Percentiles rank a stretch among this genome's conserved stretches.
These are phyloP conservation scores for Austroboletus festivus DNA, from an alignment of 768 basidiomycete genomes.

Conservation along the genomic window DNA sequence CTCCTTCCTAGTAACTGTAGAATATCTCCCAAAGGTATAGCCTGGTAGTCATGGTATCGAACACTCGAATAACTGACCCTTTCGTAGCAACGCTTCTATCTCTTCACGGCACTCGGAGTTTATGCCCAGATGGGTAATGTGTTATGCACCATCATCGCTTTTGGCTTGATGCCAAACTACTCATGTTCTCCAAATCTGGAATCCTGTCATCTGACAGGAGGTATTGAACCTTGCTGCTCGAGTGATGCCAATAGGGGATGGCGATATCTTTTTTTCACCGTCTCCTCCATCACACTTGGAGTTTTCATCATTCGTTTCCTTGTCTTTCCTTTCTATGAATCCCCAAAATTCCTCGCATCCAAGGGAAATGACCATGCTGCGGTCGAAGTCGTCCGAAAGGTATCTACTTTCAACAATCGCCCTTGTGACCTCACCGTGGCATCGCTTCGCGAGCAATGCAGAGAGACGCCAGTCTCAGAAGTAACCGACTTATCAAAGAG, in stretches of 20 bases:
- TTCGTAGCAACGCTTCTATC: background rate
- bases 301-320: slow-evolving; percentile 16
- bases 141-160: slow-evolving; percentile 1
- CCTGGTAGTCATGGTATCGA: background rate
- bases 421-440: slow-evolving; percentile 15
- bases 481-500: background rate
- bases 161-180: slow-evolving; percentile 11
- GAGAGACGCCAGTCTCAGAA: background rate
- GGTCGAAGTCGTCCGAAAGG: slow-evolving; percentile 14
- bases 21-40: slow-evolving; percentile 15
- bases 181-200: slow-evolving; percentile 10
- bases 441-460: slow-evolving; percentile 6
- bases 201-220: slow-evolving; percentile 14
- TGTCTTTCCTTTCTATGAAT: slow-evolving; percentile 16
- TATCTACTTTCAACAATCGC: slow-evolving; percentile 12
- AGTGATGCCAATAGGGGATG: slow-evolving; percentile 18
- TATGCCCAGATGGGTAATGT: background rate
- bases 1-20: slow-evolving; percentile 4
- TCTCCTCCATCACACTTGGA: slow-evolving; percentile 6
- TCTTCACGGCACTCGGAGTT: slow-evolving; percentile 12
- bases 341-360: slow-evolving; percentile 12
- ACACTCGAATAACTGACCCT: background rate
- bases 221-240: slow-evolving; percentile 14
- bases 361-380: slow-evolving; percentile 13
- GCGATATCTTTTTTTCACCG: slow-evolving; percentile 14